Base-by-base conservation (phyloP, 2,329 filamentous ascomycete species). In the Rhynchosporium graminicola region DNA sequence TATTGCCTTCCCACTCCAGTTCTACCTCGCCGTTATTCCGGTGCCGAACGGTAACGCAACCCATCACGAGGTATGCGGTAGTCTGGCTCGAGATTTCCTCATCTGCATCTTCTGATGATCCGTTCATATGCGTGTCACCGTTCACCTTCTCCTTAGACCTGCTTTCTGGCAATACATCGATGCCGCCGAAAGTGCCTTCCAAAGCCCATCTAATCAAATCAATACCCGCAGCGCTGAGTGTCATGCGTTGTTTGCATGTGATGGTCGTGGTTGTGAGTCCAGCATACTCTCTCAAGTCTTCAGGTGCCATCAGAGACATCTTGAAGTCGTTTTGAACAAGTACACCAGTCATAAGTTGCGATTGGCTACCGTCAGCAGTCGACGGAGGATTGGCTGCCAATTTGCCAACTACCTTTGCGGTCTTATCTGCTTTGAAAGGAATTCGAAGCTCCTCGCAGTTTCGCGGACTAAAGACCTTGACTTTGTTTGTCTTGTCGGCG, bases 321-420 rank as follows among this genome's bases (percentile, higher is more conserved):
- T 98, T 97, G 77, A 99, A 98, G 75, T 97, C 95, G 74, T 96
- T 98, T 70, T 98, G 94, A 7, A 99, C 93, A 15, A 99, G 82
- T 0, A 99, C 95, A 33, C 95, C 95, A 0, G 89, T 90, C 70
- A 99, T 85, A 48, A 98, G 80, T 60, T 84, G 80, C 0, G 77
- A 74, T 13, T 79, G 79, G 29, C 79, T 77, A 5, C 79, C 75
- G n/a, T 82, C 77, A 42, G 77, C 75, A 38, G 63, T 63, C 38
- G 68, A 71, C 2, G 91, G 91, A 2, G 89, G 83, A 55, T 94
- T 87, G 38, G 92, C 85, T 7, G 95, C 95, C 12, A 99, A 84
- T 74, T 93, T 94, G 68, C 95, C 95, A 7, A 99, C 95, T 0
- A 99, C 95, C 76, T 97, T 97, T 69, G 93, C 95, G 33, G 92